Base-by-base conservation (phyloP, 768 basidiomycete species). In the Trametes coccinea region DNA sequence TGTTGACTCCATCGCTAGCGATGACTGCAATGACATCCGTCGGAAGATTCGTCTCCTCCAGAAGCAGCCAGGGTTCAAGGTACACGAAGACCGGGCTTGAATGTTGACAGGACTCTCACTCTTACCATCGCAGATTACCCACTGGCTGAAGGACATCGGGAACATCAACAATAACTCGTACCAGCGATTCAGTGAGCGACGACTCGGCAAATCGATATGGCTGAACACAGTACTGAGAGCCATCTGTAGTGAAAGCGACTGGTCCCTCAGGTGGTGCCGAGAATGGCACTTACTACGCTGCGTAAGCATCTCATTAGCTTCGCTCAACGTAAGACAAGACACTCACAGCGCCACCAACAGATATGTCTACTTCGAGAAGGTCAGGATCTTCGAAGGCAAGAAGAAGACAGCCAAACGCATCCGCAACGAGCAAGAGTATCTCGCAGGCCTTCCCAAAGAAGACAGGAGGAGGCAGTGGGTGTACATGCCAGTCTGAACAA, bases 301-400 rank as follows among this genome's bases (percentile, higher is more conserved):
- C 78, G 78, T 81, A 70, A 37, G 80, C 22, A 22, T 22, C 22
- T 22, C 22, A 22, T 22, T 22, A 22, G 22, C 22, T 22, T 22
- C 22, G 22, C 22, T 22, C 22, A 22, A 22, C 22, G 22, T 22
- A 1, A 22, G 22, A 22, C 22, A 47, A 29, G 4, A 16, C 13
- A 17, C 47, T 61, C 8, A 57, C 16, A 1, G 17, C 8, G 13
- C 33, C 16, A 5, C 39, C 47, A 27, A 43, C 63, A 80, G 79
- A 30, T 82, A 80, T 63, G 71, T 77, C 14, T 81, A 81, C 71
- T 82, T 80, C 49, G 81, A 82, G 62, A 82, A 80, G 67, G 71
- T 77, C 40, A 71, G 79, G 43, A 79, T 81, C 58, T 63, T 75
- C 0, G 77, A 80, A 48, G 79, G 76, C n/a, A 81, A 82, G 70